Evolutionary conservation across 371 early-diverging fungal genomes (phyloP), one percentile per base, ranked within the genome.

Genomic region (Batkoa obscura): DNA sequence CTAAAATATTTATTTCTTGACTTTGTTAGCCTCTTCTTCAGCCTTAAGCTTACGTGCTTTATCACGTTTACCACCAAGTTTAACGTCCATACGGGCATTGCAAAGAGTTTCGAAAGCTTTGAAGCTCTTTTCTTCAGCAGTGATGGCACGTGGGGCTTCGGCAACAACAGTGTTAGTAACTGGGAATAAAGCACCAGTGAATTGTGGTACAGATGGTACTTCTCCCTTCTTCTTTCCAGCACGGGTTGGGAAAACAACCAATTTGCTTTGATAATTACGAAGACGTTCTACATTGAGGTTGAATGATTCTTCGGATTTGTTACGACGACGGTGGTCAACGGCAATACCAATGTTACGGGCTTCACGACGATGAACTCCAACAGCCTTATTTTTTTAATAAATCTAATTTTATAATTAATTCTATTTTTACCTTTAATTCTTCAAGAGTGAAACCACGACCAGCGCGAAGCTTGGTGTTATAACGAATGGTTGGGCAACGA

Each of bases 361-460:
- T 71, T 91, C 81, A 76, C 92, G 89, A 69, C 85, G 81, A 60
- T 80, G 72, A 70, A 99, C 72, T 61, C 97, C 97, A 64, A 98
- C 99, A 64, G 78, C 89, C 79, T 84, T 69, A 30, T 39, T 52
- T 4, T n/a, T 50, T 23, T 49, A 42, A 58, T 23, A 52, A 30
- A 13, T 34, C 17, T 33, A n/a, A 31, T n/a, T 35, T 15, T 17
- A 17, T 31, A 3, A 36, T 31, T 9, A 41, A 51, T 46, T 8
- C 33, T 37, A 23, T 41, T 34, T 46, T 54, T 72, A 88, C 88
- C 90, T 94, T 88, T 61, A 97, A 81, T 79, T 99, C 99, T 62
- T 91, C 97, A 49, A 91, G 74, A 59, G 98, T 95, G 83, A 99
- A 99, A 62, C 99, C 99, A 68, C 94, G 84, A 61, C 99, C 99